These are phyloP conservation scores for Reutealis trisperma DNA, from an alignment of 345 rosid genomes.

Conservation along the genomic window DNA sequence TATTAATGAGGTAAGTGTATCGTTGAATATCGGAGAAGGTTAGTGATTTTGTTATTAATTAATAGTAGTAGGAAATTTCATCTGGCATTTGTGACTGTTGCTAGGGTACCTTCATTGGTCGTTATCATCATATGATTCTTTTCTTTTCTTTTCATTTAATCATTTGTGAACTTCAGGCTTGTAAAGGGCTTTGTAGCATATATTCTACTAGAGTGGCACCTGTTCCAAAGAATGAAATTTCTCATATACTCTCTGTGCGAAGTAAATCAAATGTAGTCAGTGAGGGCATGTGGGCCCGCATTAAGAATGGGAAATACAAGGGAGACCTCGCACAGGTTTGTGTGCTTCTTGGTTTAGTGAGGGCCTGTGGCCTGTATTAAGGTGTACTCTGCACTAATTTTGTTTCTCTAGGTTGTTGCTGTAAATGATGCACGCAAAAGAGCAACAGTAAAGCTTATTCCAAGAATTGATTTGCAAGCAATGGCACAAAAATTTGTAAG, in stretches of 20 bases:
- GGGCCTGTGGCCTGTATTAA: slow-evolving; percentile 9
- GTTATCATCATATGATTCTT: neutral
- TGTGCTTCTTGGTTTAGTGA: slow-evolving; percentile 6
- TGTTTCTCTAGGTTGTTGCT: slow-evolving; percentile 70
- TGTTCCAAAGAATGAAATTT: slow-evolving; percentile 65
- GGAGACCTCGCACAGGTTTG: slow-evolving; percentile 90
- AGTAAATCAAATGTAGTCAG: slow-evolving; percentile 48
- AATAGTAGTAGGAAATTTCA: neutral
- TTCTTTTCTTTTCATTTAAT: neutral
- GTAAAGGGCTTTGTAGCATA: slow-evolving; percentile 64
- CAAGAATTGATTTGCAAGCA: slow-evolving; percentile 82
- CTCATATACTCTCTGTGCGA: slow-evolving; percentile 59
- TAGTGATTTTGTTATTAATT: slow-evolving; percentile 1
- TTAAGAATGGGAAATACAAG: slow-evolving; percentile 88
- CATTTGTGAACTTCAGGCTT: slow-evolving; percentile 56
- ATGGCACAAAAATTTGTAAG: slow-evolving; percentile 77
- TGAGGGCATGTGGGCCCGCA: slow-evolving; percentile 83
- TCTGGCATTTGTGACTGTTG: neutral
- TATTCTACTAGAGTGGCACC: slow-evolving; percentile 59
- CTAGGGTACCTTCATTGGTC: neutral
- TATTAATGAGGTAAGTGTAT: slow-evolving; percentile 63
- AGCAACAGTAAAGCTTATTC: slow-evolving; percentile 85
- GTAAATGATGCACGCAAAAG: slow-evolving; percentile 58
- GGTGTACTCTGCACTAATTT: slow-evolving; percentile 7
- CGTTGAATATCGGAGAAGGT: neutral